Base-by-base conservation (phyloP, 2,329 filamentous ascomycete genomes). In the Ceratocystis alfenasii region DNA sequence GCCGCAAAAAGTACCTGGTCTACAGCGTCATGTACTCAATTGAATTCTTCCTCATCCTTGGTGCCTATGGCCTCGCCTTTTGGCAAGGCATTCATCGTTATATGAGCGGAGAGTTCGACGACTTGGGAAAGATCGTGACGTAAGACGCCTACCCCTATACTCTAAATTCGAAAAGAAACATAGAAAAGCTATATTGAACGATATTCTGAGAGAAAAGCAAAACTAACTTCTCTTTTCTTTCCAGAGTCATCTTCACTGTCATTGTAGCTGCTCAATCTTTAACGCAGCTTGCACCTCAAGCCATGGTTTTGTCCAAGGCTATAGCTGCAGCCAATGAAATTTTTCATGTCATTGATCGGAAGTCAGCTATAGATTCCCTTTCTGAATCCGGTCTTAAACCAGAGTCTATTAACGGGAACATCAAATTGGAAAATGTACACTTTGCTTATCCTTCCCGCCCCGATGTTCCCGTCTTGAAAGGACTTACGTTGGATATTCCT, bases 381-480 rank as follows among this genome's bases (percentile, higher is more conserved):
- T 76, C 75, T 0, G 68, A 72, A 0, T 72, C 72, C 0, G 79
- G 79, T 1, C 67, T 71, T 0, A 70, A 71, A 3, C 70, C 71
- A 0, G 64, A 65, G 0, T 70, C 28, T 0, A 71, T 75, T 15
- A n/a, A 69, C 0, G 79, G 77, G 1, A 75, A 80, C 17, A 81
- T 86, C 45, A 74, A 77, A 62, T 74, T 85, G 2, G 69, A 72
- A 1, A 72, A 78, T 45, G 74, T 86, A 7, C 72, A 71, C 20
- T 86, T 86, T 69, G 73, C 79, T 0, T 86, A 86, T 69, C 83
- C 83, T 17, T 78, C 82, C 3, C 78, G 84, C 0, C 78, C 82
- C 0, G 78, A 76, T 44, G 76, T 81, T 10, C 72, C 74, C 2
- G 76, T 83, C 2, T 73, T 82, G 0, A 71, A 77, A 44, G 72